Evolutionary conservation across 2,329 filamentous ascomycete genomes (phyloP).

Genomic region (Coniochaeta sp.): DNA sequence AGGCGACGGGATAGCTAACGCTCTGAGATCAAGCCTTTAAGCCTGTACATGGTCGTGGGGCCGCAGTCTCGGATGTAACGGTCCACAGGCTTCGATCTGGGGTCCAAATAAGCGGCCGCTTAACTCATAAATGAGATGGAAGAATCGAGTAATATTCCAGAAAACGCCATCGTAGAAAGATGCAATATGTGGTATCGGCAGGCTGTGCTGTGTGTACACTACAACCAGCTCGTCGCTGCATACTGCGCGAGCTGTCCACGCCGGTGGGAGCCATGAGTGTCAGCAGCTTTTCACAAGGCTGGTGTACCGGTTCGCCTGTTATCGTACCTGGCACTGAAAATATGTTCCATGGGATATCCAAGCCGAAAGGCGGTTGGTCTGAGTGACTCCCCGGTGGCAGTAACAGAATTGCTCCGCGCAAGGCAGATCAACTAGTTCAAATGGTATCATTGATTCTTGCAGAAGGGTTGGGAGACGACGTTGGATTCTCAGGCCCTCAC

Average conservation of each 20-base stretch:
- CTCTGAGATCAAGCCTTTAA: not conserved
- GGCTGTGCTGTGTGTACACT: not conserved
- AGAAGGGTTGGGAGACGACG: too few relatives aligned
- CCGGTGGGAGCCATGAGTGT: not conserved
- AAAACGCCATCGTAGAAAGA: not conserved
- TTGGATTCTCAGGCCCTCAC: not conserved
- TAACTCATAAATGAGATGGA: not conserved
- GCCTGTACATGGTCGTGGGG: not conserved
- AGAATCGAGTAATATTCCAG: conserved; percentile 1
- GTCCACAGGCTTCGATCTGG: not conserved
- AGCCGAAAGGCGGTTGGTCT: too few relatives aligned
- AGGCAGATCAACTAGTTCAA: too few relatives aligned
- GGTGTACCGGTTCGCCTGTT: too few relatives aligned
- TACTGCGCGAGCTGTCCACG: not conserved
- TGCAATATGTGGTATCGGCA: not conserved
- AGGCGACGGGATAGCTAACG: not conserved
- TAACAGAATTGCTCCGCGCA: too few relatives aligned
- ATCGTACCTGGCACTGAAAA: too few relatives aligned
- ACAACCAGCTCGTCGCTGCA: not conserved
- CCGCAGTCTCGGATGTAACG: not conserved
- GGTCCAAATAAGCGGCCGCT: not conserved
- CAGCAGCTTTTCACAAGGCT: not conserved
- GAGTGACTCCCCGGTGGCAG: too few relatives aligned
- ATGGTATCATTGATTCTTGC: too few relatives aligned
- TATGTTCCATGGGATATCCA: too few relatives aligned